These are phyloP conservation scores for Spizellomyces punctatus DNA, from an alignment of 192 early-diverging fungal species.

Conservation along the genomic window DNA sequence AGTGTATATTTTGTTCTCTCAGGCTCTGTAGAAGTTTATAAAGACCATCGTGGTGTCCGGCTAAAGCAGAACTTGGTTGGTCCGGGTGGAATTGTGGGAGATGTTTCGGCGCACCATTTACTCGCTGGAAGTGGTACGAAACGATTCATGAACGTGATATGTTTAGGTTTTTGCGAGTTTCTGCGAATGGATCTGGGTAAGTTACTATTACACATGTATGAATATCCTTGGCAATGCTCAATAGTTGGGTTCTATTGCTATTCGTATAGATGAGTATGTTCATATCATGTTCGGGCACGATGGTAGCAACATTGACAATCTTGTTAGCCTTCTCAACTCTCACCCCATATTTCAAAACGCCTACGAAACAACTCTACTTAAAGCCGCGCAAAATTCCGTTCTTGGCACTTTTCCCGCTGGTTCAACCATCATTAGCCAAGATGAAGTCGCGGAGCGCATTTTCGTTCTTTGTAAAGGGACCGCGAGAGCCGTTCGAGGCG, in stretches of 20 bases:
- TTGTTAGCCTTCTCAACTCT: slow-evolving; percentile 18
- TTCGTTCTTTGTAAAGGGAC: slow-evolving; percentile 29
- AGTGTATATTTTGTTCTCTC: slow-evolving; percentile 21
- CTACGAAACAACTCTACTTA: slow-evolving; percentile 15
- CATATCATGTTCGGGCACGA: slow-evolving; percentile 27
- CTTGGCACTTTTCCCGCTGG: slow-evolving; percentile 13
- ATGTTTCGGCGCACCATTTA: slow-evolving; percentile 1
- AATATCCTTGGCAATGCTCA: neutral
- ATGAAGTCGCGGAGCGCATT: slow-evolving; percentile 14
- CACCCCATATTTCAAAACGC: slow-evolving; percentile 8
- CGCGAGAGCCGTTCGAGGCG: neutral
- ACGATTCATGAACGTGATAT: slow-evolving; percentile 17
- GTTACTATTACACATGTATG: neutral
- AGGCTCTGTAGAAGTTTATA: slow-evolving; percentile 21
- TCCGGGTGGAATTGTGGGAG: slow-evolving; percentile 13
- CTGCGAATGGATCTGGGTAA: slow-evolving; percentile 30
- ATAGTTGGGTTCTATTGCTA: too few species aligned
- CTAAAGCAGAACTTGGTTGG: slow-evolving; percentile 19
- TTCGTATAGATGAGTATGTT: slow-evolving; percentile 27
- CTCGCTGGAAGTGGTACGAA: neutral
- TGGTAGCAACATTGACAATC: slow-evolving; percentile 14
- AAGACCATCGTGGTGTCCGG: slow-evolving; percentile 19
- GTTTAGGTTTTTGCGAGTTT: slow-evolving; percentile 21
- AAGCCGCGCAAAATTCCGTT: slow-evolving; percentile 25
- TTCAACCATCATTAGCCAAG: slow-evolving; percentile 1